Percentiles rank a stretch among this genome's conserved stretches.
Evolutionary conservation across 495 filamentous ascomycete genomes (phyloP).

Genomic region (Aspergillus homomorphus): DNA sequence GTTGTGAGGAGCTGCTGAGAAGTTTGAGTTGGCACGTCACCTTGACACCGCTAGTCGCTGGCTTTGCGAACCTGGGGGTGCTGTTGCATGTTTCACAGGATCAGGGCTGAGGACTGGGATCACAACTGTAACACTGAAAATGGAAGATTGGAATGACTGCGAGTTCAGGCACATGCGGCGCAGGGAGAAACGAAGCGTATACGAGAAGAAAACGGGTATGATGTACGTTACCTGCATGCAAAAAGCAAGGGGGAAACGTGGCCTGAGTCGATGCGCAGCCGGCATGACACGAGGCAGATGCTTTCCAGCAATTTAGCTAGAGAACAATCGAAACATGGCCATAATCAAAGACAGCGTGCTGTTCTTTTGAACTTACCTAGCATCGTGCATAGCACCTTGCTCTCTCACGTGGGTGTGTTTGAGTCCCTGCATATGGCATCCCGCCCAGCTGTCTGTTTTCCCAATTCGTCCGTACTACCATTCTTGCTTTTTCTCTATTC

Average conservation of each 20-base stretch:
- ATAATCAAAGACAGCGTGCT: no score
- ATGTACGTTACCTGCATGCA: neutral
- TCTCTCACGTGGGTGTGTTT: neutral
- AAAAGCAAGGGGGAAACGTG: neutral
- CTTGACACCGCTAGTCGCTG: neutral
- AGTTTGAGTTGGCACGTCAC: neutral
- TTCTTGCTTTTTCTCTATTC: no score
- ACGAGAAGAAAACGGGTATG: neutral
- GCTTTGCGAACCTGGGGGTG: neutral
- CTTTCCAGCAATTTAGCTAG: no score
- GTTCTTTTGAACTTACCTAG: no score
- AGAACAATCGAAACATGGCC: no score
- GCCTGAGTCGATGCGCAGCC: neutral
- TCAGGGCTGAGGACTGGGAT: neutral
- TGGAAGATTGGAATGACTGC: neutral
- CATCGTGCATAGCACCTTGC: no score
- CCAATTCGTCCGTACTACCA: neutral
- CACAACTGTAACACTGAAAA: neutral
- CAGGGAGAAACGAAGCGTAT: neutral
- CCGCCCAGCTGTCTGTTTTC: neutral
- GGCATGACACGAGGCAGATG: neutral
- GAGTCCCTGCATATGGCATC: neutral
- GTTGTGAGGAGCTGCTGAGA: conserved; percentile 23
- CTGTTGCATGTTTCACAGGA: neutral
- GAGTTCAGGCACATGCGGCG: no score